Conservation (phyloP, 257 asterid genomes). For the Fraxinus excelsior region DNA sequence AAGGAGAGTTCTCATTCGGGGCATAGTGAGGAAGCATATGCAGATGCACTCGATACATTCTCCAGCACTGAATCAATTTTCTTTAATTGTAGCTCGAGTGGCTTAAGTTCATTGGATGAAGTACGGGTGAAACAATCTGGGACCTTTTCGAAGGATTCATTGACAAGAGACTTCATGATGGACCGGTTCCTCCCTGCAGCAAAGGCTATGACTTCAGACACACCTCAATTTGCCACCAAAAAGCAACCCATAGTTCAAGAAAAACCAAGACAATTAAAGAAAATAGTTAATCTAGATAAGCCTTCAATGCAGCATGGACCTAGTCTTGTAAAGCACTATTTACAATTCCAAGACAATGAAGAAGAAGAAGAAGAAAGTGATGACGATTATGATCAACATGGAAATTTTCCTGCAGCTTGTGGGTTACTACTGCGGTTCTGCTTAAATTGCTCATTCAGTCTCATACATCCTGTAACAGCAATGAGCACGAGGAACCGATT, state of each 20-base stretch:
- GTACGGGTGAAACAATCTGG: conserved; percentile 36
- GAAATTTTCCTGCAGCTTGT: conserved; percentile 48
- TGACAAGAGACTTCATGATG: conserved; percentile 38
- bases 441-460: conserved; percentile 48
- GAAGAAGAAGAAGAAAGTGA: conserved; percentile 61
- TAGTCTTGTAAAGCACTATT: conserved; percentile 55
- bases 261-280: conserved; percentile 39
- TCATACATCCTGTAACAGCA: conserved; percentile 59
- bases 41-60: conserved; percentile 72
- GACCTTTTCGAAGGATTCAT: conserved; percentile 37
- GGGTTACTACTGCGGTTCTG: conserved; percentile 85
- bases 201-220: conserved; percentile 72
- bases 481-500: conserved; percentile 58
- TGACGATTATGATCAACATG: conserved; percentile 45
- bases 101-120: conserved; percentile 59
- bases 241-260: conserved; percentile 42
- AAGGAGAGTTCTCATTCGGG: conserved; percentile 41
- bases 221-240: conserved; percentile 56
- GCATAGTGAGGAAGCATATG: conserved; percentile 55
- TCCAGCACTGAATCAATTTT: conserved; percentile 67
- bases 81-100: conserved; percentile 72
- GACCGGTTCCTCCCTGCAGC: conserved; percentile 94
- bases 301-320: conserved; percentile 76
- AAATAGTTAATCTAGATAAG: conserved; percentile 32
- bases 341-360: conserved; percentile 36